Base-by-base conservation (phyloP, 495 filamentous ascomycete species). In the Penicillium canariense region DNA sequence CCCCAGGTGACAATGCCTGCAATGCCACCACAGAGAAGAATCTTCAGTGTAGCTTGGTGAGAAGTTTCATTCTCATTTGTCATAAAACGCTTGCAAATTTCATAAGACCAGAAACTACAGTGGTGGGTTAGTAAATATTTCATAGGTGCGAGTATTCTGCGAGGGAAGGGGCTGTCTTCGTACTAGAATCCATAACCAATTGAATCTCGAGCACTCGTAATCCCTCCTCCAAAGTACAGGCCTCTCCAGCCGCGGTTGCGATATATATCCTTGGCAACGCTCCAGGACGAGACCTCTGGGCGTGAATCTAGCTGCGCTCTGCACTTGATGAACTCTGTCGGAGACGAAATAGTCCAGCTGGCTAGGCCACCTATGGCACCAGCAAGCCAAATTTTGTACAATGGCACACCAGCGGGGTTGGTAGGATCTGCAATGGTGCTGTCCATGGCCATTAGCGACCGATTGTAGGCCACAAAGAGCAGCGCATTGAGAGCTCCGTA, bases 131-230 rank as follows among this genome's bases (percentile, higher is more conserved):
- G 47, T 56, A 22, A 32, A 52, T 59, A 18, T 22, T n/a, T n/a
- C n/a, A 38, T n/a, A 17, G 46, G 49, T 54, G 52, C 43, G 52
- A 53, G 35, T 32, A 36, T 27, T 44, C 11, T 25, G 38, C 8
- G 10, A 44, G 46, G 43, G 34, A 28, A 48, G 15, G 40, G 40
- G 61, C 39, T 49, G 9, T 38, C 51, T 56, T 54, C 81, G 58
- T 81, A 87, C 84, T 96, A 96, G 65, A 96, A 96, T 3, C 91
- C 91, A 68, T 95, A 96, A 17, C 91, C 91, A 52, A 96, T 80
- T 51, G 85, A 84, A 70, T 96, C 91, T 40, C 91, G 76, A 42
- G 90, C 66, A 52, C 86, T 88, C 8, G 92, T 96, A 22, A 96
- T 81, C 4, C 67, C 74, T 26, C 91, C 91, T 23, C 89, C 91